Evolutionary conservation across 257 asterid genomes (phyloP).

Genomic region (Solanum sejunctum): DNA sequence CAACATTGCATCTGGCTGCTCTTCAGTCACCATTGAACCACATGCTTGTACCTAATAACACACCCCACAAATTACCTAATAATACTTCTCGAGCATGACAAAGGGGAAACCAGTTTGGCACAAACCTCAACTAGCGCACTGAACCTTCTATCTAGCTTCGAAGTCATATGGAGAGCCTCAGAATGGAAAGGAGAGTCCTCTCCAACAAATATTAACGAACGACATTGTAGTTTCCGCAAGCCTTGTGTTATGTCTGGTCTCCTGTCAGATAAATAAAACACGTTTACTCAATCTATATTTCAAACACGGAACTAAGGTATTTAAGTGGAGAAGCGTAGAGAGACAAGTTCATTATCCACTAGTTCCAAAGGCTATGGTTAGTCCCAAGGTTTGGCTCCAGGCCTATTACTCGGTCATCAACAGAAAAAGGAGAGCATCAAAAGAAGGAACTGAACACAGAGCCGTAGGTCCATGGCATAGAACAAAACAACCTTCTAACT

Average conservation of each 20-base stretch:
- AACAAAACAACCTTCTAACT: neutral
- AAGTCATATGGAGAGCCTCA: slow-evolving; percentile 55
- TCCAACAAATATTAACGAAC: slow-evolving; percentile 49
- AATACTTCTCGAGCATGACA: neutral
- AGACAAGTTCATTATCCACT: neutral
- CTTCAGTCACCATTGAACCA: slow-evolving; percentile 62
- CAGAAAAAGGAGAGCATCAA: neutral
- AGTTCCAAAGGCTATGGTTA: neutral
- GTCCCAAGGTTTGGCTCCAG: neutral
- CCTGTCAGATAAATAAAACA: slow-evolving; percentile 17
- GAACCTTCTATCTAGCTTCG: slow-evolving; percentile 52
- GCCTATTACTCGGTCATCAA: neutral
- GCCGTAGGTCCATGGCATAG: neutral
- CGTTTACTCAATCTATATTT: neutral
- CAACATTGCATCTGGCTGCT: slow-evolving; percentile 60
- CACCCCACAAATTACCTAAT: neutral
- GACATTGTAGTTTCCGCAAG: slow-evolving; percentile 33
- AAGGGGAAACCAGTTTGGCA: neutral
- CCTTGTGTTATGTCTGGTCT: slow-evolving; percentile 49
- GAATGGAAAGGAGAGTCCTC: slow-evolving; percentile 45
- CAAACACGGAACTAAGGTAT: neutral
- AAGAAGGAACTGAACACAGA: neutral
- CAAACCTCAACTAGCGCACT: slow-evolving; percentile 58
- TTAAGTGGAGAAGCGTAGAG: neutral
- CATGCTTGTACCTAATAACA: slow-evolving; percentile 45